A percentile compares a stretch with the other conserved stretches of the same genome.
Conservation (phyloP, 2,329 filamentous ascomycete genomes). For the Bipolaris cookei region DNA sequence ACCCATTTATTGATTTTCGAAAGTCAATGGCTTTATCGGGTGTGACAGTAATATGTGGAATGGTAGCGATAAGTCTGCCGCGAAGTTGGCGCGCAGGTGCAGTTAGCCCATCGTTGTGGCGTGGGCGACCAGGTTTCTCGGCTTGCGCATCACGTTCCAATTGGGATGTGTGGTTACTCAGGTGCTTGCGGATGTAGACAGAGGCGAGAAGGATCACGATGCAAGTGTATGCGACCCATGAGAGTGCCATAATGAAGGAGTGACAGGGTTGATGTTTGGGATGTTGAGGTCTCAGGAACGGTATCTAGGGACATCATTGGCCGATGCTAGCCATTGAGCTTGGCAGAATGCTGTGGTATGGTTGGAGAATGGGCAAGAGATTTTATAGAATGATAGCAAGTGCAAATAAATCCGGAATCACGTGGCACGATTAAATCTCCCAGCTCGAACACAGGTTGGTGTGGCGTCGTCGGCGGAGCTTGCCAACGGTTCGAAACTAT, state of each 20-base stretch:
- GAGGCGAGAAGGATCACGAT: slow-evolving; percentile 6
- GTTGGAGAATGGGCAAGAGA: too few relatives aligned
- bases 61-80: slow-evolving; percentile 15
- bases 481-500: neutral
- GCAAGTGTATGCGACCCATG: slow-evolving; percentile 7
- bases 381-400: too few relatives aligned
- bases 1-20: slow-evolving; percentile 21
- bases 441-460: neutral
- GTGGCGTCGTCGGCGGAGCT: neutral
- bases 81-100: slow-evolving; percentile 16
- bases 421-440: neutral
- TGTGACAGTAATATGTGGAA: slow-evolving; percentile 21
- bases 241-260: slow-evolving; percentile 7
- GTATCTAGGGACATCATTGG: neutral
- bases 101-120: slow-evolving; percentile 11
- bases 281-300: neutral
- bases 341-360: neutral
- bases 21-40: slow-evolving; percentile 13
- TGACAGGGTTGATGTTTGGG: neutral
- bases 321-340: neutral
- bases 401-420: neutral
- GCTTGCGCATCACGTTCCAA: slow-evolving; percentile 13
- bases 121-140: slow-evolving; percentile 11
- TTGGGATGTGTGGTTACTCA: slow-evolving; percentile 18
- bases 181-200: slow-evolving; percentile 15